Evolutionary conservation across 768 basidiomycete species (phyloP), one percentile per base, ranked within the genome.

Genomic region (Agrocybe praecox): DNA sequence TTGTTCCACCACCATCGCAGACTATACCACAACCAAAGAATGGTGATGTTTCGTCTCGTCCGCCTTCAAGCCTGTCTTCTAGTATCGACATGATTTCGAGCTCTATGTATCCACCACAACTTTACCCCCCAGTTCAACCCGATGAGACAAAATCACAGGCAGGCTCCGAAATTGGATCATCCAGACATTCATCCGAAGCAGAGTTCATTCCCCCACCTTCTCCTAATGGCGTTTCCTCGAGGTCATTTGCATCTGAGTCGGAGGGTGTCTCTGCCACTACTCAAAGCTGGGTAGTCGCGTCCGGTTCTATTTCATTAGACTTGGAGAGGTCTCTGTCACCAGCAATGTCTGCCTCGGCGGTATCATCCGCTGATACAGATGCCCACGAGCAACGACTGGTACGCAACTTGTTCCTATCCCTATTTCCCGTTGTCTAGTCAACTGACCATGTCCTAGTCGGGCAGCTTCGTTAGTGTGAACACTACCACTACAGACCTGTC

Each of bases 211-310:
- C 26, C 26, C 26, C 26, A 29, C 26, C 26, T 29, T 29, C 26
- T 29, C 26, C 26, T 29, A 9, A 9, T 9, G 26, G 26, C 9
- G 26, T 29, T 29, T 29, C 26, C 26, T 57, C 42, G 0, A 46
- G 43, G 12, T 55, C 65, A 9, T 56, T 56, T 10, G 62, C 61
- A 12, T 62, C 61, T 17, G 46, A 58, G 2, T 74, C 73, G 1
- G 68, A 66, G 1, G 32, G 55, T 11, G 57, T 42, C 15, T 64
- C 63, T 7, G 67, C 59, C 2, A 71, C 60, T 2, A 71, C 73
- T 1, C 77, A 77, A 23, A 76, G 72, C 17, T 75, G 80, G 68
- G 72, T 74, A 6, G 59, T 63, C 9, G 59, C 57, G 19, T 53
- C 53, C 8, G 36, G 36, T n/a, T 40, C 36, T 40, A 34, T 7